Evolutionary conservation across 495 filamentous ascomycete species (phyloP), one percentile per base, ranked within the genome.

Genomic region (Aspergillus taichungensis): DNA sequence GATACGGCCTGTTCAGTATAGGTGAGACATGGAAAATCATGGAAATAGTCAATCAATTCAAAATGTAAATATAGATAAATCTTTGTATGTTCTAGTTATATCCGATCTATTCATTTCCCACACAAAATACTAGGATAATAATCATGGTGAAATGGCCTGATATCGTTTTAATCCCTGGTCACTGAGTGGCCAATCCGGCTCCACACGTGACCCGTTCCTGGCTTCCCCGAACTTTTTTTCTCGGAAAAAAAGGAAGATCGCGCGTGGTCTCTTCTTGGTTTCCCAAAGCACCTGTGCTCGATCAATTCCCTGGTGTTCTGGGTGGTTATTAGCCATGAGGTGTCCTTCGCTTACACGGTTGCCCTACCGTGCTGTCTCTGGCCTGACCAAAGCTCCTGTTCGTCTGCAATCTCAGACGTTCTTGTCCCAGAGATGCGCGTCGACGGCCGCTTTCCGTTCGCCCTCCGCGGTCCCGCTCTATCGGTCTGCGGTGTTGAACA

Each of bases 141-240:
- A 4, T 24, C 18, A 24, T 24, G 4, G 18, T 24, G n/a, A 24
- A 24, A 24, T 24, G 34, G 43, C 6, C 6, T n/a, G 43, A 24
- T 24, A 24, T 24, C 18, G 18, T 24, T 24, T 24, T 24, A 24
- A 24, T 24, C 18, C 18, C 18, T 24, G 18, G 18, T 24, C 18
- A 24, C 18, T 24, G 18, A 24, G 18, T 24, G 49, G 41, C 34
- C 54, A 42, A 52, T 50, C 39, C 32, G 36, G 12, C 0, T 6
- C 0, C 28, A 62, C 69, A 72, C 69, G 69, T 72, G 69, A 52
- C 18, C 24, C 42, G 68, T 70, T 50, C 63, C 68, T 72, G 66
- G 59, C 53, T 61, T 69, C 61, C 62, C 67, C 62, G 60, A 69
- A 67, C 64, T 64, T 71, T 71, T 71, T 68, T 71, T 66, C 50